Conservation (phyloP, 192 early-diverging fungal genomes). For the Backusella liffmaniae region DNA sequence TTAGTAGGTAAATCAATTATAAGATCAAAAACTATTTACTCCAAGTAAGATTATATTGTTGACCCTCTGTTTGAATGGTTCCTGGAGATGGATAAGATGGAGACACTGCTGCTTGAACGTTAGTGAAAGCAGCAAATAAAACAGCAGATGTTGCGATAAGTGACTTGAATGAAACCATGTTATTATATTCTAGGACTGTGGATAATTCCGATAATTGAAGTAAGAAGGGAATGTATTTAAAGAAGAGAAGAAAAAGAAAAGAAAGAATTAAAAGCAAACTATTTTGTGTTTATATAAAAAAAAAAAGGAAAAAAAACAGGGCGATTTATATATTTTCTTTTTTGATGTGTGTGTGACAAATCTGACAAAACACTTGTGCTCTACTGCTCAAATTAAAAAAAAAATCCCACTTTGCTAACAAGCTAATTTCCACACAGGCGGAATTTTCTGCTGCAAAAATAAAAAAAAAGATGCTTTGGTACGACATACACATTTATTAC, state of each 20-base stretch:
- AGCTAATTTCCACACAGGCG: neutral
- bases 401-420: neutral
- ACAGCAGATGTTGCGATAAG: neutral
- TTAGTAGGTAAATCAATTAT: neutral
- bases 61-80: conserved; percentile 23
- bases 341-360: neutral
- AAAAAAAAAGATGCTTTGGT: neutral
- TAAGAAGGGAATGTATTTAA: neutral
- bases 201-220: neutral
- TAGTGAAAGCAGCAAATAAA: conserved; percentile 17
- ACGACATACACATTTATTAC: neutral
- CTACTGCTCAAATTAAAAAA: conserved; percentile 9
- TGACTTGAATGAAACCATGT: conserved; percentile 14
- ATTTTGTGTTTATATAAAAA: neutral
- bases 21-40: conserved; percentile 16
- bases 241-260: neutral
- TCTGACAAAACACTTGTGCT: conserved; percentile 8
- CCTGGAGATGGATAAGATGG: conserved; percentile 31
- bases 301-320: neutral
- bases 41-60: conserved; percentile 25
- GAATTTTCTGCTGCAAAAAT: conserved; percentile 4
- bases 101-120: conserved; percentile 21
- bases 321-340: neutral
- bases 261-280: neutral
- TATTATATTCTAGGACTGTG: neutral